Percentiles rank a stretch among this genome's conserved stretches.
phyloP scores from a whole-genome alignment of 2,329 filamentous ascomycete genomes.

The Aspergillus terreus region DNA sequence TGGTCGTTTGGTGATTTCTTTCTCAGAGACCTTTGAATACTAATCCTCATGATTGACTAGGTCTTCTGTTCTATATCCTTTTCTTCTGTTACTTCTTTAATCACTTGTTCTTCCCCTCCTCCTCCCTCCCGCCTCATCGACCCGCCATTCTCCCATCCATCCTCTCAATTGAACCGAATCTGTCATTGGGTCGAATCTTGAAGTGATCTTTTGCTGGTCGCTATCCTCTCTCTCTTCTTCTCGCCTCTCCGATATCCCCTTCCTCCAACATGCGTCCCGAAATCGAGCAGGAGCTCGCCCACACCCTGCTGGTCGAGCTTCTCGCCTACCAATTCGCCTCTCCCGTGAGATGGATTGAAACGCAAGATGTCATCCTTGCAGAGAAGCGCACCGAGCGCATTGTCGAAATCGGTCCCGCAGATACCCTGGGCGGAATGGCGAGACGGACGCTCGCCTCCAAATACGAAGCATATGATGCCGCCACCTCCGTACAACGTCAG shows the following conservation, averaged over 20 bases:
- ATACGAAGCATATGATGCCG: slow-evolving; percentile 97
- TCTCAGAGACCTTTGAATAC: not conserved
- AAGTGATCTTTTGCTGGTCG: not conserved
- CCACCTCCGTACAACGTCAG: slow-evolving; percentile 91
- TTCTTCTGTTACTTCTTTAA: slow-evolving; percentile 1
- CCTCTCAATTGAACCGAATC: no score
- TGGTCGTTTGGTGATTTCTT: not conserved
- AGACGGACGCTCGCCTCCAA: slow-evolving; percentile 93
- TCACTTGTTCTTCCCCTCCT: not conserved
- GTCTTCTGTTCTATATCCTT: slow-evolving; percentile 6
- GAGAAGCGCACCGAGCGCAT: slow-evolving; percentile 96
- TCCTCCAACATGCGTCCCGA: slow-evolving; percentile 81
- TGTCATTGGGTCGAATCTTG: not conserved
- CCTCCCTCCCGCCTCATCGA: slow-evolving; percentile 6
- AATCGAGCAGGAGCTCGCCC: slow-evolving; percentile 97
- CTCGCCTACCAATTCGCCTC: slow-evolving; percentile 99
- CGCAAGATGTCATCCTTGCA: slow-evolving; percentile 97
- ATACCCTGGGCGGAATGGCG: slow-evolving; percentile 96
- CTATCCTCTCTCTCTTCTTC: slow-evolving; percentile 8
- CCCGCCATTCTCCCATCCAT: no score
- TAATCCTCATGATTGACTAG: no score
- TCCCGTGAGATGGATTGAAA: slow-evolving; percentile 99
- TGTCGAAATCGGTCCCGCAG: slow-evolving; percentile 93
- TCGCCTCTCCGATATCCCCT: slow-evolving; percentile 5
- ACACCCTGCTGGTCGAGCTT: slow-evolving; percentile 96